Base-by-base conservation (phyloP, 805 yeast species). In the Wickerhamiella musiphila region DNA sequence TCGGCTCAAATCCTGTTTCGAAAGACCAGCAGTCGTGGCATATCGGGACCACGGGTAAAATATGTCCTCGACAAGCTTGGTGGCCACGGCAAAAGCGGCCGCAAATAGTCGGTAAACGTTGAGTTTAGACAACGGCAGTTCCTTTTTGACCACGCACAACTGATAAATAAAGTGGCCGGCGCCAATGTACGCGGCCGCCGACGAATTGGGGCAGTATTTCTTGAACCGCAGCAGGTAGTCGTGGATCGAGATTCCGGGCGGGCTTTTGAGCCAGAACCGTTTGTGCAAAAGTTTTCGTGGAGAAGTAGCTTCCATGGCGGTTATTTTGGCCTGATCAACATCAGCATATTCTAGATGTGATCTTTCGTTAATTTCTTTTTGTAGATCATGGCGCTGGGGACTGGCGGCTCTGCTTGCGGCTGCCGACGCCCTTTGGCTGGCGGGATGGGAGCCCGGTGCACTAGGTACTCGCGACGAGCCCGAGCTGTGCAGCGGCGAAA, bases 11-110 rank as follows among this genome's bases (percentile, higher is more conserved):
- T 70, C 77, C 4, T 44, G 33, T 25, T 53, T 36, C 4, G 61
- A 48, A 10, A 66, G 49, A 1, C 71, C 71, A 17, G 65, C 65
- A 1, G 62, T 67, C 25, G 60, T 59, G 24, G 67, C 61, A 35
- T 60, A 63, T 34, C 65, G 56, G 28, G 50, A 51, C 45, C 63
- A 69, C 3, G 61, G 55, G 40, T 61, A 63, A 26, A 54, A 53
- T 17, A 55, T 48, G 43, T 66, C 73, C 39, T 66, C 70, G 6
- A 63, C 44, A n/a, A 57, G 44, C 41, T 66, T 66, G 22, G 64
- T 55, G 7, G 69, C 62, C 1, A 65, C 44, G 4, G 69, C 47
- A 13, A 64, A 49, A 9, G 61, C 50, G 1, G 68, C 66, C 21
- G 63, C 51, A 10, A 63, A 53, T 17, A 66, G 35, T 11, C 71